Conservation (phyloP, 2,329 filamentous ascomycete genomes). For the Fusarium aywerte region DNA sequence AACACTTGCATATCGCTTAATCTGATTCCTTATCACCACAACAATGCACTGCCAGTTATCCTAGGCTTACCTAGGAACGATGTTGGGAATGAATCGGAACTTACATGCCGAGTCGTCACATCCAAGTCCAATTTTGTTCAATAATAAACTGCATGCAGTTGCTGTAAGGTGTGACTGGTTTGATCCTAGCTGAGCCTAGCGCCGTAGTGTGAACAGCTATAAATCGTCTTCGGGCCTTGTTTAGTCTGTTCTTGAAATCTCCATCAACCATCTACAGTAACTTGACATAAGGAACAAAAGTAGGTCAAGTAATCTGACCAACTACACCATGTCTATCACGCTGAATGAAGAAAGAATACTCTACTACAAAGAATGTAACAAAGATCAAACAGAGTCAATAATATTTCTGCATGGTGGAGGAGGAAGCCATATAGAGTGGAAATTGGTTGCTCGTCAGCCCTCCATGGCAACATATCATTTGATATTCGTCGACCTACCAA, state of each 20-base stretch:
- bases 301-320: neutral
- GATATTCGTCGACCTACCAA: slow-evolving; percentile 22
- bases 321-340: neutral
- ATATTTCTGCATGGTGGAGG: slow-evolving; percentile 12
- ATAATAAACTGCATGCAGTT: too few species aligned
- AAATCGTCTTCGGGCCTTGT: too few species aligned
- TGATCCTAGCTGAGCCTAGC: neutral
- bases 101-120: neutral
- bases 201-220: too few species aligned
- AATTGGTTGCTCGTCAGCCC: neutral
- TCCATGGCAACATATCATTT: slow-evolving; percentile 14
- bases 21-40: neutral
- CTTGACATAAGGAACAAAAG: too few species aligned
- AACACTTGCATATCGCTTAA: neutral
- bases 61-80: neutral
- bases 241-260: too few species aligned
- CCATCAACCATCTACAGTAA: too few species aligned
- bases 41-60: neutral
- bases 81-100: neutral
- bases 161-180: neutral
- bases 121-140: neutral
- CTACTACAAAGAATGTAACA: neutral
- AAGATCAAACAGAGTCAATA: neutral
- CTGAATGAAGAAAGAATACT: neutral
- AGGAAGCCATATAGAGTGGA: slow-evolving; percentile 25